Evolutionary conservation across 2,329 filamentous ascomycete species (phyloP).

Genomic region (Tolypocladium guangdongense): DNA sequence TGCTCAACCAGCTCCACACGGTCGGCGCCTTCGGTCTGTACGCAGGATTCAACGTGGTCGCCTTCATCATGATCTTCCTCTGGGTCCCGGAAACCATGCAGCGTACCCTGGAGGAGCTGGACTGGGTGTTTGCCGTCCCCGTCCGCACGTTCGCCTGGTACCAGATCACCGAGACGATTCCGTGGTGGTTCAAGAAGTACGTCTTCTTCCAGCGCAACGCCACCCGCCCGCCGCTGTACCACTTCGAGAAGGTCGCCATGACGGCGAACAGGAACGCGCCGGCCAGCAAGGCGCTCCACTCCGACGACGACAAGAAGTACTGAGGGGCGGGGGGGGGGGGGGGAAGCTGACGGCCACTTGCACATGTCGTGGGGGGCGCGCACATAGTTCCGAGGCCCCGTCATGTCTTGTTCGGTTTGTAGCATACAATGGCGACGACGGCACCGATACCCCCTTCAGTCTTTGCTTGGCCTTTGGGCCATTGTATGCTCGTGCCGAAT

Average conservation of each 20-base stretch:
- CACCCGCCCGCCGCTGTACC: slow-evolving; percentile 23
- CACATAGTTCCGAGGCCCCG: not conserved
- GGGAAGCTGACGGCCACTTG: not conserved
- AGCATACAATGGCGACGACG: not conserved
- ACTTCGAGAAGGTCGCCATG: slow-evolving; percentile 18
- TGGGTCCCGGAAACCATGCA: slow-evolving; percentile 43
- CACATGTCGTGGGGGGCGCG: not conserved
- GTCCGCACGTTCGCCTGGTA: slow-evolving; percentile 29
- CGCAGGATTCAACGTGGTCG: slow-evolving; percentile 43
- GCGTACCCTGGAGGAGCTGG: slow-evolving; percentile 37
- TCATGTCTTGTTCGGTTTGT: not conserved
- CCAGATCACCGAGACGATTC: slow-evolving; percentile 19
- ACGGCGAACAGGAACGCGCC: not conserved
- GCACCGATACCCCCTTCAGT: not conserved
- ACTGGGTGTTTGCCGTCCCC: slow-evolving; percentile 39
- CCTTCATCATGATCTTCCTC: slow-evolving; percentile 43
- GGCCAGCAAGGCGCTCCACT: not conserved
- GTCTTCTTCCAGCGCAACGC: slow-evolving; percentile 20
- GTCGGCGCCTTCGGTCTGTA: slow-evolving; percentile 37
- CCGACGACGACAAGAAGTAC: slow-evolving; percentile 1
- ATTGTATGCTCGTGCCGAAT: not conserved
- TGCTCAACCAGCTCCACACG: slow-evolving; percentile 24
- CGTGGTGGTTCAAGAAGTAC: slow-evolving; percentile 21
- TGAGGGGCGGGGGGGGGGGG: not conserved
- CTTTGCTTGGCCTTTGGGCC: not conserved